phyloP scores from a whole-genome alignment of 306 rosid species.

The Cercis canadensis region DNA sequence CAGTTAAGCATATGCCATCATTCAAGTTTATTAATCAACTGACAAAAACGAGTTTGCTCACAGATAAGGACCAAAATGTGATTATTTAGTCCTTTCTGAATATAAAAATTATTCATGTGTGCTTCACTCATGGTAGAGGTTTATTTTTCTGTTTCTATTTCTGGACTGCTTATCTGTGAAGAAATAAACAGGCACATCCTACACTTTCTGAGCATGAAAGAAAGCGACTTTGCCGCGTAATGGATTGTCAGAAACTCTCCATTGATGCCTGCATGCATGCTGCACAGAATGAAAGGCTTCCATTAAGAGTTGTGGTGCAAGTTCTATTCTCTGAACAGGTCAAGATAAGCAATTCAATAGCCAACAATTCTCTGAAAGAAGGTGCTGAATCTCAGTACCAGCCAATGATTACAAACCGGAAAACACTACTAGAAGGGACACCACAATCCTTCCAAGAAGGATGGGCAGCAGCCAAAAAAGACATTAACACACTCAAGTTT shows the following conservation, averaged over 20 bases:
- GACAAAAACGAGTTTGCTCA: too few species aligned
- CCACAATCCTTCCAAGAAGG: slow-evolving; percentile 99
- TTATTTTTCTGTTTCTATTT: too few species aligned
- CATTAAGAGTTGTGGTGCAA: slow-evolving; percentile 92
- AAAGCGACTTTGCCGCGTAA: slow-evolving; percentile 91
- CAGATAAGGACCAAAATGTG: too few species aligned
- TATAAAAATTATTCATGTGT: background rate
- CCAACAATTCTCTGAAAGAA: slow-evolving; percentile 72
- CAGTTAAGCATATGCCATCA: too few species aligned
- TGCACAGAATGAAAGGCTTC: slow-evolving; percentile 96
- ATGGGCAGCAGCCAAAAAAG: slow-evolving; percentile 89
- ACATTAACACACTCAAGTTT: slow-evolving; percentile 89
- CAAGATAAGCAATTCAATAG: slow-evolving; percentile 83
- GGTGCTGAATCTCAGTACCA: slow-evolving; percentile 63
- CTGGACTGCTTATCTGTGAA: slow-evolving; percentile 12
- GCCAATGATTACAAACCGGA: slow-evolving; percentile 71
- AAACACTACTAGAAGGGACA: slow-evolving; percentile 84
- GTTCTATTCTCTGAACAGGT: slow-evolving; percentile 95
- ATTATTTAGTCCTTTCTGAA: too few species aligned
- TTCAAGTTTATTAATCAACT: too few species aligned
- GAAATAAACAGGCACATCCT: slow-evolving; percentile 81
- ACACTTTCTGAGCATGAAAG: slow-evolving; percentile 95
- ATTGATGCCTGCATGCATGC: slow-evolving; percentile 99
- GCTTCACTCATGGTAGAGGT: too few species aligned
- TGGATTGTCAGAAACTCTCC: slow-evolving; percentile 98